Evolutionary conservation across 768 basidiomycete genomes (phyloP), one percentile per base, ranked within the genome.

Genomic region (Podaxis pistillaris): DNA sequence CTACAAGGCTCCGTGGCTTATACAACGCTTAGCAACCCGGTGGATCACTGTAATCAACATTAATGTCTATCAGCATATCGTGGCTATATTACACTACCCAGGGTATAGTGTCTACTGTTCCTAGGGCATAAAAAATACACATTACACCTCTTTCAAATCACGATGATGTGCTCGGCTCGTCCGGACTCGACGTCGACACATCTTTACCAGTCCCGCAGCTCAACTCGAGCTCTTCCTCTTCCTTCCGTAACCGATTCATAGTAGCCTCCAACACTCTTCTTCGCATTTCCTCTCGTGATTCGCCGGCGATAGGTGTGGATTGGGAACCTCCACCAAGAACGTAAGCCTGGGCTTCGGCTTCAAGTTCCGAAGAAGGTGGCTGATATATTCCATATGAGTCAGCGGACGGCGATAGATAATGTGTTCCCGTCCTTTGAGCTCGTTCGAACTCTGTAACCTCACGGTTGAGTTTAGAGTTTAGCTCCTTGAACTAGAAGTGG

Each of bases 401-500:
- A n/a, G 33, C 51, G 19, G 51, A 88, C 3, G 74, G 77, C 1
- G 71, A 69, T 1, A 92, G 77, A 56, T 77, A 74, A 68, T 89
- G 86, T 0, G 87, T 83, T 4, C 87, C 86, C 8, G 77, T 74
- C 15, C 73, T 71, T 4, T 73, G 74, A 1, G 82, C 79, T 4
- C 79, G 78, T 69, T 91, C 91, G 58, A 84, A 91, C 66, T 86
- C 87, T 1, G 78, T 79, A 0, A 92, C 88, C 68, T 93, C 90
- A 5, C 83, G 79, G 69, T 91, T 91, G 1, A 92, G 80, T 62
- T 83, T 77, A 1, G 90, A 91, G 69, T 92, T 91, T 4, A 93
- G 76, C 63, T 83, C 81, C 69, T 91, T 92, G 71, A 93, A 93
- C 91, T 88, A 62, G 9, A n/a, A 51, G 41, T 44, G n/a, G 4